Evolutionary conservation across 169 alveolate genomes (phyloP).

Genomic region (Plasmodium knowlesi): DNA sequence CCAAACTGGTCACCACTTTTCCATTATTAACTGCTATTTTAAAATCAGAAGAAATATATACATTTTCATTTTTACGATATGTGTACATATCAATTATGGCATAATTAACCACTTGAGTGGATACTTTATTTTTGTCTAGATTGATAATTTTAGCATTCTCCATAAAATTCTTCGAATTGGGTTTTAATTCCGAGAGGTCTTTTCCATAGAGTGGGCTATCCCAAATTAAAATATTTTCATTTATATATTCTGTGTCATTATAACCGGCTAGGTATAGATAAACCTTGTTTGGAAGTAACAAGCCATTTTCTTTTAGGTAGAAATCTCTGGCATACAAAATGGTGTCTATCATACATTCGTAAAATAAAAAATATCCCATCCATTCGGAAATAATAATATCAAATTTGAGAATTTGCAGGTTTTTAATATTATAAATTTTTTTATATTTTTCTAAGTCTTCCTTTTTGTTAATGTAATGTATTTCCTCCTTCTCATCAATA

Average conservation of each 20-base stretch:
- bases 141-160: constrained; percentile 78
- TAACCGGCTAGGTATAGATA: constrained; percentile 92
- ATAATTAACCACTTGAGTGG: constrained; percentile 76
- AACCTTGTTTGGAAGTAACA: constrained; percentile 92
- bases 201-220: constrained; percentile 82
- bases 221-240: constrained; percentile 92
- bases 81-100: constrained; percentile 73
- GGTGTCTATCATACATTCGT: constrained; percentile 97
- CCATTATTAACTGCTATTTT: constrained; percentile 63
- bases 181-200: constrained; percentile 77
- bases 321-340: constrained; percentile 94
- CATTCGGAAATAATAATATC: constrained; percentile 98
- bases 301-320: constrained; percentile 92
- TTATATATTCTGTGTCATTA: constrained; percentile 93
- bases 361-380: constrained; percentile 97
- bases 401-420: constrained; percentile 93
- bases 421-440: constrained; percentile 93
- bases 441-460: constrained; percentile 79
- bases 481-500: constrained; percentile 74
- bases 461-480: constrained; percentile 86
- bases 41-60: constrained; percentile 12
- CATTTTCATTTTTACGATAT: constrained; percentile 49
- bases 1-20: constrained; percentile 63
- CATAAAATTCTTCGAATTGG: constrained; percentile 63
- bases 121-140: constrained; percentile 68